These are phyloP conservation scores for Penicillium steckii DNA, from an alignment of 495 filamentous ascomycete genomes.

Conservation along the genomic window DNA sequence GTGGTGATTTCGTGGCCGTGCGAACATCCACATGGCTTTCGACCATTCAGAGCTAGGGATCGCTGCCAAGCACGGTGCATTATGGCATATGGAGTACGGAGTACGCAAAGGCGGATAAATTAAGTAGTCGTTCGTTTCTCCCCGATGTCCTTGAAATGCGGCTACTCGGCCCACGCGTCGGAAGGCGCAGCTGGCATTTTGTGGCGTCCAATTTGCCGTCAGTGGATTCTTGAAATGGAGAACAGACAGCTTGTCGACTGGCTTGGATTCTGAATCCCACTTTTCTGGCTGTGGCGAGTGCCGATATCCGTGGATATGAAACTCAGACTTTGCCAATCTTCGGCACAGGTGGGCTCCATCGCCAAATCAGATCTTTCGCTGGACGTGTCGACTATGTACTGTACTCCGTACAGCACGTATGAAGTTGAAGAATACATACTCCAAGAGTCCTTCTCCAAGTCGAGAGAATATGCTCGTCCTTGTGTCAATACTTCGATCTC, in stretches of 20 bases:
- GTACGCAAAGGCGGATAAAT: too few relatives aligned
- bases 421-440: too few relatives aligned
- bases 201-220: conserved; percentile 5
- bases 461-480: too few relatives aligned
- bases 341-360: neutral
- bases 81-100: neutral
- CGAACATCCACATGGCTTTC: neutral
- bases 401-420: too few relatives aligned
- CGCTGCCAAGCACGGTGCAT: neutral
- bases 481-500: too few relatives aligned
- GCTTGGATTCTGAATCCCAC: too few relatives aligned
- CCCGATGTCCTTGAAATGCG: neutral
- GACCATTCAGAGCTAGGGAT: neutral
- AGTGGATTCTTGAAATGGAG: conserved; percentile 2
- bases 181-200: neutral
- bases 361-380: neutral
- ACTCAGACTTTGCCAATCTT: neutral
- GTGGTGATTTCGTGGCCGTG: neutral
- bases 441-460: too few relatives aligned
- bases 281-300: neutral
- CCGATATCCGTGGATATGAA: conserved; percentile 1
- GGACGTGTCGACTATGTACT: neutral
- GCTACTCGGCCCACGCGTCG: conserved; percentile 21
- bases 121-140: neutral
- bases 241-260: too few relatives aligned